Percentiles rank a stretch among this genome's conserved stretches.
These are phyloP conservation scores for Raffaelea deltoideospora DNA, from an alignment of 2,329 filamentous ascomycete genomes.

Conservation along the genomic window DNA sequence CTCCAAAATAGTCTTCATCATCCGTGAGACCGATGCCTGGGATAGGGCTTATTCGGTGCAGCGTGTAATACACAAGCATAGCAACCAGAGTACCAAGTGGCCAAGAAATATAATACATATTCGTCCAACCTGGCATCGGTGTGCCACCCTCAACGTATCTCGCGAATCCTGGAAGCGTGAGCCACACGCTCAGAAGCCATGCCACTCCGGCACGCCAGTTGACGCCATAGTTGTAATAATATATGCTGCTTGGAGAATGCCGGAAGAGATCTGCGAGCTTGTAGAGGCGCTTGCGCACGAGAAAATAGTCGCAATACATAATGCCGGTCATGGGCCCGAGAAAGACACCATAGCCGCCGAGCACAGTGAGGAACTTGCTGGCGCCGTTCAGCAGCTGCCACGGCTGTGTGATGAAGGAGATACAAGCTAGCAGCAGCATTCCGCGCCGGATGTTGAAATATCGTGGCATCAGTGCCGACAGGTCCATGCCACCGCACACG, in stretches of 20 bases:
- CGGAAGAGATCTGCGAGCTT: constrained; percentile 19
- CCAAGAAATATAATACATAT: not conserved
- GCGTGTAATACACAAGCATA: not conserved
- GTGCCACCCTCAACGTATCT: not conserved
- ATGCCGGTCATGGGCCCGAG: constrained; percentile 8
- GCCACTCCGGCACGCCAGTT: not conserved
- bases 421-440: not conserved
- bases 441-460: constrained; percentile 42
- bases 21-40: not conserved
- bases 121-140: not conserved
- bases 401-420: constrained; percentile 21
- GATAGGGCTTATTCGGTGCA: not conserved
- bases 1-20: not conserved
- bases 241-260: not conserved
- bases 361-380: constrained; percentile 28
- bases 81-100: not conserved
- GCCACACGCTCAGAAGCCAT: not conserved
- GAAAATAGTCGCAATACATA: constrained; percentile 8
- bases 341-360: constrained; percentile 21
- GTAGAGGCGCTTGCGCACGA: constrained; percentile 18
- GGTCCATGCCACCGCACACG: constrained; percentile 37
- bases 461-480: constrained; percentile 32
- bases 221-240: not conserved
- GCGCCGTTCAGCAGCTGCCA: constrained; percentile 34
- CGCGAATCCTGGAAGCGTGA: not conserved